phyloP scores from a whole-genome alignment of 2,329 filamentous ascomycete genomes.

The Verticillium albo-atrum region DNA sequence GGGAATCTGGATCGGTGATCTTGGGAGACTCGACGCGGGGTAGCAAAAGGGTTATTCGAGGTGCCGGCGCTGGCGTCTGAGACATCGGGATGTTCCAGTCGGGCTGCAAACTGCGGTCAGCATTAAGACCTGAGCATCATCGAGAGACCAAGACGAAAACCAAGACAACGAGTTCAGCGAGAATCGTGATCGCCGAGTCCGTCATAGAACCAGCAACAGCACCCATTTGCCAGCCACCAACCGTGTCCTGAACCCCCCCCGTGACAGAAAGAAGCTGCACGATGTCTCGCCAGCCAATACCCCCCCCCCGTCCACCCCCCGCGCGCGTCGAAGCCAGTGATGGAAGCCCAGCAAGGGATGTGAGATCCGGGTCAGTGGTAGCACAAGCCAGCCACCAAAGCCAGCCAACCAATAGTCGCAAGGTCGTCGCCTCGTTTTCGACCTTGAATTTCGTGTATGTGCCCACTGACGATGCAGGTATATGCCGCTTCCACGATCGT shows the following conservation, averaged over 20 bases:
- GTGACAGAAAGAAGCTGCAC: background rate
- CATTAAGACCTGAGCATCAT: background rate
- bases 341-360: background rate
- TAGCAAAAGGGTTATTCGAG: background rate
- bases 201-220: background rate
- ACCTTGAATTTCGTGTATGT: background rate
- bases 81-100: background rate
- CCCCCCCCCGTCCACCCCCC: background rate
- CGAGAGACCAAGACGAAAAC: no score
- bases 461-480: background rate
- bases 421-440: background rate
- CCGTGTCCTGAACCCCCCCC: background rate
- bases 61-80: background rate
- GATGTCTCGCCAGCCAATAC: background rate
- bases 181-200: background rate
- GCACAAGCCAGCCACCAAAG: background rate
- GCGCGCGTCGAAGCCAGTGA: background rate
- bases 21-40: background rate
- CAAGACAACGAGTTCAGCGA: no score
- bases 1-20: background rate
- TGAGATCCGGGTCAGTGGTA: background rate
- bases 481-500: background rate
- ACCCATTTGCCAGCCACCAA: background rate
- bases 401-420: background rate
- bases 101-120: background rate